Conservation (phyloP, 139 green algal genomes). For the Chlorella sp. region DNA sequence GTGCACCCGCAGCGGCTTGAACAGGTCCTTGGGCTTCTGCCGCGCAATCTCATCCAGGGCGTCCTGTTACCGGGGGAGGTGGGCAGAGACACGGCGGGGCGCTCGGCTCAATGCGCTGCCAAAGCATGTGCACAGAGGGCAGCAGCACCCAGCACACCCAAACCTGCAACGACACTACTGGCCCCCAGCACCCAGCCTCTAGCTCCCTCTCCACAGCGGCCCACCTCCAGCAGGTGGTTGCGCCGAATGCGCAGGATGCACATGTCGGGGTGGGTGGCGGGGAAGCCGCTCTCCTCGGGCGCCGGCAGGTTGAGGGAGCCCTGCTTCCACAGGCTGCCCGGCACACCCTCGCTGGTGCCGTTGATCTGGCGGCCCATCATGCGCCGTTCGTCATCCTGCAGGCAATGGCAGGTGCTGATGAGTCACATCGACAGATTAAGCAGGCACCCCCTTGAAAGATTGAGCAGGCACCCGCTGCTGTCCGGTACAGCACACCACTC, state of each 20-base stretch:
- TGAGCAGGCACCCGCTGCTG: background rate
- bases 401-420: background rate
- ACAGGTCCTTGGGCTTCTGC: constrained; percentile 82
- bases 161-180: background rate
- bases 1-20: constrained; percentile 94
- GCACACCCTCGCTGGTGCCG: constrained; percentile 28
- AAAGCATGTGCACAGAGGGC: background rate
- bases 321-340: constrained; percentile 45
- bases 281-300: constrained; percentile 68
- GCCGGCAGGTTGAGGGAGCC: constrained; percentile 65
- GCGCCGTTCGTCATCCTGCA: constrained; percentile 43
- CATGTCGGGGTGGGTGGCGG: constrained; percentile 85
- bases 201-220: background rate
- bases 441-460: too few species aligned
- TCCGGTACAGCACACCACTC: background rate
- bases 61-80: constrained; percentile 59
- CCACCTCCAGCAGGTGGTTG: constrained; percentile 82
- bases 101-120: background rate
- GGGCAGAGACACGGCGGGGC: background rate
- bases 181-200: background rate
- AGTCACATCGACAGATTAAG: background rate
- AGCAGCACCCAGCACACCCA: background rate
- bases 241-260: constrained; percentile 90
- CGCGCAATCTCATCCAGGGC: constrained; percentile 87
- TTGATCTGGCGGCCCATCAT: constrained; percentile 51